phyloP scores from a whole-genome alignment of 352 stramenopile species.

The Phytopythium boreale region DNA sequence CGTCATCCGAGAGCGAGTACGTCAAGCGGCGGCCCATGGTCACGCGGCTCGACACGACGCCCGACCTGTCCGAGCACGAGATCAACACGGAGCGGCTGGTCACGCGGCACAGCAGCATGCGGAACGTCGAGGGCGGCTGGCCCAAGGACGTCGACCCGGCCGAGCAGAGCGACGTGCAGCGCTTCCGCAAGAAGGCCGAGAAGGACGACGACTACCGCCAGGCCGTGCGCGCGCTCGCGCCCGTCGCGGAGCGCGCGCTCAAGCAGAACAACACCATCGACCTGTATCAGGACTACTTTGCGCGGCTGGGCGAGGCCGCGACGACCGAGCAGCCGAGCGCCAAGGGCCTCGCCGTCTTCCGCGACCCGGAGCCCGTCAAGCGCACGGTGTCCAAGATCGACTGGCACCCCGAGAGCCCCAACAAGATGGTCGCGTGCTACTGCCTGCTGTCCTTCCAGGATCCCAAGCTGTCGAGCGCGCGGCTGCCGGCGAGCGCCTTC shows the following conservation, averaged over 20 bases:
- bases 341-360: conserved; percentile 96
- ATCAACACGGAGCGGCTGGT: conserved; percentile 94
- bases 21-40: conserved; percentile 86
- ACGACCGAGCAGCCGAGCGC: conserved; percentile 94
- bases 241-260: conserved; percentile 91
- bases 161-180: conserved; percentile 95
- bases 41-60: conserved; percentile 86
- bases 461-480: conserved; percentile 82
- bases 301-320: conserved; percentile 87
- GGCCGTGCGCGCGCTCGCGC: conserved; percentile 91
- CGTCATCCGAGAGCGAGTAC: conserved; percentile 89
- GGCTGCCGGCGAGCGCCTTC: conserved; percentile 87
- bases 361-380: conserved; percentile 93
- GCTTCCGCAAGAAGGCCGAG: conserved; percentile 97
- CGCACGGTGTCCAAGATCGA: conserved; percentile 95
- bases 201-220: conserved; percentile 97
- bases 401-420: conserved; percentile 95
- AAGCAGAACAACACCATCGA: conserved; percentile 99
- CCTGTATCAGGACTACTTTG: conserved; percentile 97
- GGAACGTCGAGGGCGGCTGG: conserved; percentile 95
- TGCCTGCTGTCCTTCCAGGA: conserved; percentile 96
- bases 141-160: conserved; percentile 96
- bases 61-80: conserved; percentile 91
- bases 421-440: conserved; percentile 97
- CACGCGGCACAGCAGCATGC: conserved; percentile 93